Evolutionary conservation across 495 filamentous ascomycete genomes (phyloP), one percentile per base, ranked within the genome.

Genomic region (Neurospora discreta): DNA sequence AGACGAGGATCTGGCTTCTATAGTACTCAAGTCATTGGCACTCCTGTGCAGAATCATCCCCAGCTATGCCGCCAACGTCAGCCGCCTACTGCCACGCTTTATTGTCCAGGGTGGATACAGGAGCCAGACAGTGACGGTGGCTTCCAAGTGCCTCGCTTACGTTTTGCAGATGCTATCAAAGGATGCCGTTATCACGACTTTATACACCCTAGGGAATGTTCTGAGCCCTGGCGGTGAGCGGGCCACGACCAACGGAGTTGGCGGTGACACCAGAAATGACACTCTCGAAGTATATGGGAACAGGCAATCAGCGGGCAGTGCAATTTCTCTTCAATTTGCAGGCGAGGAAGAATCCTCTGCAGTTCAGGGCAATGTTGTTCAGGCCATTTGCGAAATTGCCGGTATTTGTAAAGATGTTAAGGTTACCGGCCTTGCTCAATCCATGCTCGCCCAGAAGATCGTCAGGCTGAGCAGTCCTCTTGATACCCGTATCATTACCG

Each of bases 141-240:
- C 94, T 41, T 93, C 93, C 5, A 88, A 88, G 68, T 94, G 91
- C 77, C 85, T 99, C 65, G 92, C 93, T 5, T 91, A 89, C 70
- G 85, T 96, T 68, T 81, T 98, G 69, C 89, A 88, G 69, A 85
- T 90, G 72, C 87, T 97, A 7, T 94, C 96, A 6, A 91, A 96
- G 75, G 95, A 99, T 85, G 90, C 92, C 38, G 88, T 96, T 39
- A 98, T 99, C 74, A 96, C 94, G 6, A 97, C 93, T 3, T 83
- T 99, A 11, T 98, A 98, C 80, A 94, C 93, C 1, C 84, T 99
- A 70, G 96, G 95, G 18, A 98, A 99, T 79, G 90, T 95, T 11
- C 80, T 99, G 39, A 95, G 93, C 76, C 89, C 93, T 8, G 87
- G 84, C 33, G 80, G 82, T 41, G 85, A 90, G n/a, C 75, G 79